Evolutionary conservation across 305 asterid species (phyloP), one percentile per base, ranked within the genome.

Genomic region (Fraxinus sp.): DNA sequence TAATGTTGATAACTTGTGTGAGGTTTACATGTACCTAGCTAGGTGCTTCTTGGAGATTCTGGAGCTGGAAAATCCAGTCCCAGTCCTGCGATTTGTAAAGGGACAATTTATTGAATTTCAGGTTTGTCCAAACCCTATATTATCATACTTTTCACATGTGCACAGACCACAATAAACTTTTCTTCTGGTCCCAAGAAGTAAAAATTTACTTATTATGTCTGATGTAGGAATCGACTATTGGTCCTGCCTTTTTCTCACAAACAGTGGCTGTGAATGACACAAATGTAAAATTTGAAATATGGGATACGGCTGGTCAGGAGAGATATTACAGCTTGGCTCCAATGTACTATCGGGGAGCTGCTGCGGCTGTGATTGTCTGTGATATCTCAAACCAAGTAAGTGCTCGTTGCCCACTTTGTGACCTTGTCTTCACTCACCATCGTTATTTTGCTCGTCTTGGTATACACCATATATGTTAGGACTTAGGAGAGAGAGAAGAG

Each of bases 261-360:
- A 89, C 93, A 52, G 90, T 93, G 79, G 98, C 97, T 82, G 92
- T 91, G 77, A 87, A 91, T 86, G 93, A 93, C 77, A 95, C 93
- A 57, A 90, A 95, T 80, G 93, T 91, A 62, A 93, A 93, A 71
- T 93, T 93, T 80, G 98, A 93, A 87, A 93, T 92, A 84, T 92
- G 98, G 98, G 97, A 93, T 83, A 91, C 95, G 14, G 98, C 95
- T 36, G 98, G 98, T 79, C 95, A 92, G 87, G 98, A 92, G 89
- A 91, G 97, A 85, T 92, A 93, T 90, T 97, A 93, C 83, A 93
- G 98, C 84, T 88, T 93, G 79, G 97, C 97, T 85, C 97, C 97
- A 20, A 92, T 90, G 95, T 93, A 92, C 71, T 93, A 93, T 59
- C 82, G 98, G 86, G 97, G 94, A 82, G 98, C 97, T 83, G 97